Evolutionary conservation across 306 rosid species (phyloP).

Genomic region (Trichosanthes truncata): DNA sequence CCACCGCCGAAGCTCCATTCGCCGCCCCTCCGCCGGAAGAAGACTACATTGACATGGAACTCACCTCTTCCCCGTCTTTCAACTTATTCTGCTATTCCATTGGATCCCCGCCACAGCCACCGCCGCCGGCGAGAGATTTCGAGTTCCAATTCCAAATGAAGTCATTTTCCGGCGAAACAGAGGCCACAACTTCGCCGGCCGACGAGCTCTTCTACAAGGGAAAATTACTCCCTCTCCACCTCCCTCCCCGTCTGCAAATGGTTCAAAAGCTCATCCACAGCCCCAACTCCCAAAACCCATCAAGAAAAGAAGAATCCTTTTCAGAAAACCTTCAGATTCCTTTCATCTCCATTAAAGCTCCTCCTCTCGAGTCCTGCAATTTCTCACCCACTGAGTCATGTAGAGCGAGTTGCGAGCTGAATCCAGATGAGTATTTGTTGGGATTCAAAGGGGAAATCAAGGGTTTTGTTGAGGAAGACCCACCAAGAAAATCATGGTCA

Average conservation of each 20-base stretch:
- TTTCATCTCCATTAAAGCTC: conserved; percentile 23
- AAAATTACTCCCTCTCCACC: conserved; percentile 89
- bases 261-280: conserved; percentile 50
- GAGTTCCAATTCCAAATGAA: conserved; percentile 91
- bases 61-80: conserved; percentile 30
- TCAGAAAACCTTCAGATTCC: conserved; percentile 16
- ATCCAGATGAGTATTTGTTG: conserved; percentile 43
- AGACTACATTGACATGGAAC: conserved; percentile 87
- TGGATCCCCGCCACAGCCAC: conserved; percentile 36
- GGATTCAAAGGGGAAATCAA: conserved; percentile 36
- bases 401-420: conserved; percentile 55
- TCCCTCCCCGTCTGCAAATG: conserved; percentile 89
- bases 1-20: not conserved
- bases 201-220: conserved; percentile 98
- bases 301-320: conserved; percentile 1
- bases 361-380: conserved; percentile 40
- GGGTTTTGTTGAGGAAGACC: conserved; percentile 14
- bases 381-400: conserved; percentile 57
- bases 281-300: conserved; percentile 22
- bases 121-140: conserved; percentile 48
- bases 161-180: conserved; percentile 32
- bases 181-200: conserved; percentile 56
- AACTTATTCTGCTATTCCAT: conserved; percentile 39
- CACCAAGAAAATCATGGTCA: conserved; percentile 49
- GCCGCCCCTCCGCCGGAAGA: conserved; percentile 29